Percentiles rank a stretch among this genome's conserved stretches.
Evolutionary conservation across 352 stramenopile species (phyloP).

Genomic region (Phytophthora podocarpi): DNA sequence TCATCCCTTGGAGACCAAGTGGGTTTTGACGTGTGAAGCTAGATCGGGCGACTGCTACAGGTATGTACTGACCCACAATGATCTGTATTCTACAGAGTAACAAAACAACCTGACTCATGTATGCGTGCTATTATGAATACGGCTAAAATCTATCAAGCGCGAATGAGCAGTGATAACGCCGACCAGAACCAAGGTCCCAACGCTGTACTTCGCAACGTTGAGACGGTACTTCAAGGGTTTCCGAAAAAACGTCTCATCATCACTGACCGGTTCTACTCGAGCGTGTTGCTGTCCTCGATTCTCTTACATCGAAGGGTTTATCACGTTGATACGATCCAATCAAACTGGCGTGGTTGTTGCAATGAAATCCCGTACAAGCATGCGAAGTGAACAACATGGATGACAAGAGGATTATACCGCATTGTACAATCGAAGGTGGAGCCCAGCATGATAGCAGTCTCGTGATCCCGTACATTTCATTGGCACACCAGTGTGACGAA

Average conservation of each 20-base stretch:
- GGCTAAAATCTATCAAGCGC: constrained; percentile 8
- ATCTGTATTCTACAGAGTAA: constrained; percentile 3
- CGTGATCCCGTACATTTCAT: constrained; percentile 8
- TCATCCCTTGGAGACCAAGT: constrained; percentile 13
- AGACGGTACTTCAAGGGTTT: background rate
- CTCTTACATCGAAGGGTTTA: background rate
- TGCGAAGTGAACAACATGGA: background rate
- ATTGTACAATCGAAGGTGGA: background rate
- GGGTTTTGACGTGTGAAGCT: background rate
- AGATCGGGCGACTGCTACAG: constrained; percentile 9
- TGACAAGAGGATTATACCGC: background rate
- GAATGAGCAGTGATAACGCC: background rate
- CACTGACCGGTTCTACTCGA: background rate
- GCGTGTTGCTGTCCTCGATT: background rate
- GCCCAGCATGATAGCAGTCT: background rate
- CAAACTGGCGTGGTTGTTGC: background rate
- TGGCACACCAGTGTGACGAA: too few species aligned
- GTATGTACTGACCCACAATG: too few species aligned
- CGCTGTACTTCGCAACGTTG: constrained; percentile 3
- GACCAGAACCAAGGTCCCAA: background rate
- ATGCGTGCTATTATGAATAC: background rate
- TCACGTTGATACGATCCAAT: background rate
- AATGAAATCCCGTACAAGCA: constrained; percentile 7
- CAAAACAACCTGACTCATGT: background rate
- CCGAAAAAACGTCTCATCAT: background rate